phyloP scores from a whole-genome alignment of 1,139 yeast genomes.

The Saccharomyces hybrid region DNA sequence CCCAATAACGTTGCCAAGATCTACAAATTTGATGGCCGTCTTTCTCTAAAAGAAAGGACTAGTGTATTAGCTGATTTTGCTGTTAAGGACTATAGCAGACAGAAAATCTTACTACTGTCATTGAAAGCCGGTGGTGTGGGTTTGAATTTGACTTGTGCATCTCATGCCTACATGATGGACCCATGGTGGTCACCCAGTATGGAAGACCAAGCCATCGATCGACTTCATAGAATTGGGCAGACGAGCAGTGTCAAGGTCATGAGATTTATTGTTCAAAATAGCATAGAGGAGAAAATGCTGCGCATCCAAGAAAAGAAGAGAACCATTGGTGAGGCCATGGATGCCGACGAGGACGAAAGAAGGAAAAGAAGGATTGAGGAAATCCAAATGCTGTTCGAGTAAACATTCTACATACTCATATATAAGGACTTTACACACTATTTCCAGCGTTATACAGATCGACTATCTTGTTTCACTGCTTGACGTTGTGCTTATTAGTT shows the following conservation, averaged over 20 bases:
- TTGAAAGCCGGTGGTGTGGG: constrained; percentile 97
- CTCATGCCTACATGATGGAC: constrained; percentile 85
- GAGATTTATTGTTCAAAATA: constrained; percentile 71
- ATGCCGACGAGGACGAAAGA: constrained; percentile 70
- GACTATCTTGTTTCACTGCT: neutral
- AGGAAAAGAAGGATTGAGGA: constrained; percentile 72
- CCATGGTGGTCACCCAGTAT: constrained; percentile 98
- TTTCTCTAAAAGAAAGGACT: constrained; percentile 60
- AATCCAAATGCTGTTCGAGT: constrained; percentile 64
- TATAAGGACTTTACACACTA: neutral
- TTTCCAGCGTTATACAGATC: neutral
- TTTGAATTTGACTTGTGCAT: constrained; percentile 77
- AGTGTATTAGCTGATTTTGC: constrained; percentile 52
- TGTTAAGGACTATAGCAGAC: constrained; percentile 31
- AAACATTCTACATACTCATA: neutral
- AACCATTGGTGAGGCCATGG: constrained; percentile 78
- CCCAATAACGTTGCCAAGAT: constrained; percentile 14
- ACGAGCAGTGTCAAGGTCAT: constrained; percentile 61
- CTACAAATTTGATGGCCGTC: constrained; percentile 77
- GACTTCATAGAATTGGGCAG: constrained; percentile 91
- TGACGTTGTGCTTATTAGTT: neutral
- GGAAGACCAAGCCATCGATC: constrained; percentile 91
- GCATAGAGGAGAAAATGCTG: constrained; percentile 88
- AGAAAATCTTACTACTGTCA: constrained; percentile 61
- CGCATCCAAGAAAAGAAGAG: constrained; percentile 80